Percentiles rank a stretch among this genome's conserved stretches.
Evolutionary conservation across 139 green algal species (phyloP).

Genomic region (Picochlorum sp.): DNA sequence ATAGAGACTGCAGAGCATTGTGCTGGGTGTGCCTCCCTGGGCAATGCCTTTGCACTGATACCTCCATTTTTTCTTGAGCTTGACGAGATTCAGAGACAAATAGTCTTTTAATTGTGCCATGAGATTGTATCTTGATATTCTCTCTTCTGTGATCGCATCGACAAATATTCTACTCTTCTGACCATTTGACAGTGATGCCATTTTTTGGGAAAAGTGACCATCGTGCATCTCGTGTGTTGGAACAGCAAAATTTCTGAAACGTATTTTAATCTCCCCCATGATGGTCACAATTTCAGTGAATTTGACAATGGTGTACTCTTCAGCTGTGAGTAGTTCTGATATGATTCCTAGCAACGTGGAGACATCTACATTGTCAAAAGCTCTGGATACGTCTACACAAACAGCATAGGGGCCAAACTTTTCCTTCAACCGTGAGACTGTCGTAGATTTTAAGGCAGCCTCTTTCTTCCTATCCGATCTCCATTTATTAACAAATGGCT

Average conservation of each 20-base stretch:
- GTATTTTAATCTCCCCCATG: conserved; percentile 34
- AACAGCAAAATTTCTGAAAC: conserved; percentile 12
- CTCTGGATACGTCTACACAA: conserved; percentile 57
- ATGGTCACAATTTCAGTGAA: conserved; percentile 43
- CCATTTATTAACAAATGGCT: conserved; percentile 47
- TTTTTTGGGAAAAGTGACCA: conserved; percentile 9
- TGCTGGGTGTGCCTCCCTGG: conserved; percentile 74
- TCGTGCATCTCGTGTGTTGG: conserved; percentile 1
- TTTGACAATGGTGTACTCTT: conserved; percentile 49
- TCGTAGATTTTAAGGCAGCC: conserved; percentile 6
- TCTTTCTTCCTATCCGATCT: conserved; percentile 8
- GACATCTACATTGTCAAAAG: conserved; percentile 69
- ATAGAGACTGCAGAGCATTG: conserved; percentile 84
- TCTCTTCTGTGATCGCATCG: conserved; percentile 30
- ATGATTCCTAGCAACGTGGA: conserved; percentile 41
- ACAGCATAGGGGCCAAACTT: conserved; percentile 49
- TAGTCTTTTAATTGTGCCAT: conserved; percentile 57
- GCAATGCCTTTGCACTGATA: conserved; percentile 59
- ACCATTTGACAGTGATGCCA: conserved; percentile 5
- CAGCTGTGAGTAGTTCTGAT: conserved; percentile 32
- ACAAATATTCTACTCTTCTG: conserved; percentile 23
- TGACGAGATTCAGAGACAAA: conserved; percentile 62
- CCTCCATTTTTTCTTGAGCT: conserved; percentile 53
- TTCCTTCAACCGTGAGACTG: not conserved
- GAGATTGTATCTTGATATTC: conserved; percentile 23